Conservation (phyloP, 345 rosid species). For the Camelina laxa region DNA sequence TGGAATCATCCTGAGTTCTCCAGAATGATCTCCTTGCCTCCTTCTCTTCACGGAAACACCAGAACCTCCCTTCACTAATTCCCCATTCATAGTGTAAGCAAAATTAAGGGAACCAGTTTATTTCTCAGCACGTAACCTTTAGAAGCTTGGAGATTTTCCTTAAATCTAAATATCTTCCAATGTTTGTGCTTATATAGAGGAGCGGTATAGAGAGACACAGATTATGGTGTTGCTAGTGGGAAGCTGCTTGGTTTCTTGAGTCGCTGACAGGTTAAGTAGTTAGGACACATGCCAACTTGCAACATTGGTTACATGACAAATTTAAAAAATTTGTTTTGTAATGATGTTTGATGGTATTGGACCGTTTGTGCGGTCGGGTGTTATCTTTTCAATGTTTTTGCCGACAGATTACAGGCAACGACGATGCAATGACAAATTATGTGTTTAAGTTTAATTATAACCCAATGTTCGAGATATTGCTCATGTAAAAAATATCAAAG, state of each 20-base stretch:
- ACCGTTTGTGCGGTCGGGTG: constrained; percentile 31
- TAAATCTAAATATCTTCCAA: neutral
- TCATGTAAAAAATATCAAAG: too few relatives aligned
- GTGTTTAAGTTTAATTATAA: too few relatives aligned
- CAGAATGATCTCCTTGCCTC: constrained; percentile 10
- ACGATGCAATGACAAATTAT: too few relatives aligned
- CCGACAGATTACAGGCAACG: too few relatives aligned
- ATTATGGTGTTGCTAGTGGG: constrained; percentile 30
- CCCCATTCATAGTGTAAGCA: constrained; percentile 14
- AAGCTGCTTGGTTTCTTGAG: constrained; percentile 33
- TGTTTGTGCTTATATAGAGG: constrained; percentile 28
- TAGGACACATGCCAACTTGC: constrained; percentile 40
- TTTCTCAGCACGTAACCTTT: constrained; percentile 23
- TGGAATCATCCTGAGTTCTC: constrained; percentile 23
- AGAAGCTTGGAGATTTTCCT: neutral
- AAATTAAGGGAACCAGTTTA: neutral
- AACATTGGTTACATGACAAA: constrained; percentile 22
- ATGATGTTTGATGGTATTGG: constrained; percentile 37
- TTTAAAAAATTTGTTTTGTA: neutral
- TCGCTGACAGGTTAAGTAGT: constrained; percentile 35
- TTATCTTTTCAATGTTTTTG: too few relatives aligned
- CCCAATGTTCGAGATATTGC: too few relatives aligned
- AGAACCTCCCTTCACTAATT: neutral
- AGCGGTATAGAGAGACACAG: neutral
- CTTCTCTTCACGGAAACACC: neutral